Evolutionary conservation across 202 grass and related monocot genomes (phyloP).

Genomic region (Zoysia matrella): DNA sequence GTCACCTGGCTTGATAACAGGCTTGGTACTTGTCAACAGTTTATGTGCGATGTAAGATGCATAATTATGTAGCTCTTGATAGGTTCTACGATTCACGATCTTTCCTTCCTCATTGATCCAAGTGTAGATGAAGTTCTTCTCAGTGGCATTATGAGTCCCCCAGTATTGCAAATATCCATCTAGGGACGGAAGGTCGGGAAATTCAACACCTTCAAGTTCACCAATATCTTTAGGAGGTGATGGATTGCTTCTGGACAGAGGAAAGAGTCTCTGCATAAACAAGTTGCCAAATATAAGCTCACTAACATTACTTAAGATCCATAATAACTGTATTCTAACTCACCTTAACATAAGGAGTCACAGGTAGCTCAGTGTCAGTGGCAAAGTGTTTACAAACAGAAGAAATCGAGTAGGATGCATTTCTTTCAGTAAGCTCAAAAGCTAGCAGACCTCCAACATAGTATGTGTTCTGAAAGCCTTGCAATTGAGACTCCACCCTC

Average conservation of each 20-base stretch:
- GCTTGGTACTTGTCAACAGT: slow-evolving; percentile 62
- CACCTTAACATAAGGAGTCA: slow-evolving; percentile 75
- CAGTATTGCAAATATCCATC: slow-evolving; percentile 73
- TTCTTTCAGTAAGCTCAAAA: slow-evolving; percentile 80
- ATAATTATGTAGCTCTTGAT: slow-evolving; percentile 65
- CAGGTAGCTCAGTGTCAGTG: slow-evolving; percentile 36
- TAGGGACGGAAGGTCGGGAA: slow-evolving; percentile 59
- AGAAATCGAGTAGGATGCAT: slow-evolving; percentile 64
- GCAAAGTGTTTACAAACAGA: slow-evolving; percentile 71
- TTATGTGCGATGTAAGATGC: slow-evolving; percentile 63
- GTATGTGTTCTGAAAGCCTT: slow-evolving; percentile 85
- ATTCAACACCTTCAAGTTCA: slow-evolving; percentile 70
- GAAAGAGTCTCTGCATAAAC: slow-evolving; percentile 71
- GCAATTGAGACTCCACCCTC: slow-evolving; percentile 63
- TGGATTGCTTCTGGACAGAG: slow-evolving; percentile 49
- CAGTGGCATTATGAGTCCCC: slow-evolving; percentile 61
- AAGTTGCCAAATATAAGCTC: slow-evolving; percentile 38
- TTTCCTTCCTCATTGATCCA: slow-evolving; percentile 81
- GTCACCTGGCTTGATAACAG: slow-evolving; percentile 61
- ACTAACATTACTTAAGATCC: background rate
- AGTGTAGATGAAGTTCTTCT: slow-evolving; percentile 56
- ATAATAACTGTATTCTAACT: slow-evolving; percentile 18
- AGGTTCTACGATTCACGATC: slow-evolving; percentile 66
- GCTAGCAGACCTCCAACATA: slow-evolving; percentile 76
- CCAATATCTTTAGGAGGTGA: slow-evolving; percentile 60